Base-by-base conservation (phyloP, 1,284 basidiomycete genomes). In the Apiotrichum porosum region DNA sequence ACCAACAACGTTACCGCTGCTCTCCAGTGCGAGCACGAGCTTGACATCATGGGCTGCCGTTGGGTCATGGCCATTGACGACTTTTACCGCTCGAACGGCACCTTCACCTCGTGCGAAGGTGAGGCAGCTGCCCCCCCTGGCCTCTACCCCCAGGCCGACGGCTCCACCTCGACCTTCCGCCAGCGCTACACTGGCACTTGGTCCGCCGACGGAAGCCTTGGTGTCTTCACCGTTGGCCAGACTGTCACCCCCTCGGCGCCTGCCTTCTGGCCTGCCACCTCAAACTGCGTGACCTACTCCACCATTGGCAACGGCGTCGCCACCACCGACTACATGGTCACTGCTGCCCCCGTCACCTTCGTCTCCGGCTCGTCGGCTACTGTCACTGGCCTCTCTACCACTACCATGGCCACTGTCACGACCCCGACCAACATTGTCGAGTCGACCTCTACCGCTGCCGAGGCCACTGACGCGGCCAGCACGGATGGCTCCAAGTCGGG, bases 31-130 rank as follows among this genome's bases (percentile, higher is more conserved):
- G 67, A 73, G 61, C 69, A 69, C 62, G 60, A 65, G 49, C 54
- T 71, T 15, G 63, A 68, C 55, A 60, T 66, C 17, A 74, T 75
- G 73, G 74, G 76, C 23, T 75, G 73, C 60, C 53, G 60, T 39
- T 71, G 66, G 58, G 71, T 73, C 62, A 74, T 73, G 72, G 70
- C 73, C 38, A 68, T 70, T 34, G 59, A 63, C 51, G 57, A 63
- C 61, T 62, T 61, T 44, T 66, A 65, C 59, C 43, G 41, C n/a
- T 52, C 61, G 43, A 63, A 69, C 65, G 60, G 65, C 60, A 60
- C 65, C 42, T 62, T 75, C 68, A 64, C 71, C 57, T 66, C 63
- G 33, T 75, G 73, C 57, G 71, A 75, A n/a, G 73, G 68, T 49
- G 71, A 70, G 48, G 44, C 63, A 17, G 73, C 71, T 31, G 65